phyloP scores from a whole-genome alignment of 805 yeast species.

The Deakozyma indianensis region DNA sequence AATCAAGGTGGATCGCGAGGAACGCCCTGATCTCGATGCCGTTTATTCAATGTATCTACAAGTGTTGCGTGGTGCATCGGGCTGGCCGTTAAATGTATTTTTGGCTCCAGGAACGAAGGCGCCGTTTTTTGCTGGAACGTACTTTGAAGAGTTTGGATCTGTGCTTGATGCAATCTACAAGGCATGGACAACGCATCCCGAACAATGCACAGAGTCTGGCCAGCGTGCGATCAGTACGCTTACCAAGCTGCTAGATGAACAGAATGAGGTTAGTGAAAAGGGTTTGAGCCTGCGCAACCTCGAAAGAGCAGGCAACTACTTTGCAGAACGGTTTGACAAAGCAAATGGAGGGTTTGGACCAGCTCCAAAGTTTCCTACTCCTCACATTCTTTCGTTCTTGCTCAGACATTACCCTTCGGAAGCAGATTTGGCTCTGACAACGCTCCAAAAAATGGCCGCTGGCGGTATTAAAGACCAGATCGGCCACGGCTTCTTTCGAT shows the following conservation, averaged over 20 bases:
- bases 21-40: conserved; percentile 26
- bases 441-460: conserved; percentile 17
- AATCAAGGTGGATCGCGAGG: conserved; percentile 24
- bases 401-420: conserved; percentile 5
- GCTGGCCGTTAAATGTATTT: conserved; percentile 28
- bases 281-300: conserved; percentile 6
- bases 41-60: conserved; percentile 25
- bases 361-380: conserved; percentile 24
- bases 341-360: conserved; percentile 21
- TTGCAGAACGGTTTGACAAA: conserved; percentile 14
- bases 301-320: conserved; percentile 15
- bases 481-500: conserved; percentile 23
- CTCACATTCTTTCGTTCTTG: conserved; percentile 17
- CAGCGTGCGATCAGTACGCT: conserved; percentile 12
- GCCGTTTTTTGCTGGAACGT: conserved; percentile 26
- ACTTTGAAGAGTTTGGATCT: conserved; percentile 22
- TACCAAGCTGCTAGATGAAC: conserved; percentile 12
- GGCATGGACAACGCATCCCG: conserved; percentile 19
- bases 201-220: conserved; percentile 17
- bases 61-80: conserved; percentile 22
- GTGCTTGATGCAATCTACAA: conserved; percentile 17
- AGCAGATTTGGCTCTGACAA: conserved; percentile 8
- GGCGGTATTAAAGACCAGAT: conserved; percentile 26
- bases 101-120: conserved; percentile 20
- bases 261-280: conserved; percentile 10